A percentile compares a stretch with the other conserved stretches of the same genome.
Conservation (phyloP, 495 filamentous ascomycete genomes). For the Penicillium nucicola region DNA sequence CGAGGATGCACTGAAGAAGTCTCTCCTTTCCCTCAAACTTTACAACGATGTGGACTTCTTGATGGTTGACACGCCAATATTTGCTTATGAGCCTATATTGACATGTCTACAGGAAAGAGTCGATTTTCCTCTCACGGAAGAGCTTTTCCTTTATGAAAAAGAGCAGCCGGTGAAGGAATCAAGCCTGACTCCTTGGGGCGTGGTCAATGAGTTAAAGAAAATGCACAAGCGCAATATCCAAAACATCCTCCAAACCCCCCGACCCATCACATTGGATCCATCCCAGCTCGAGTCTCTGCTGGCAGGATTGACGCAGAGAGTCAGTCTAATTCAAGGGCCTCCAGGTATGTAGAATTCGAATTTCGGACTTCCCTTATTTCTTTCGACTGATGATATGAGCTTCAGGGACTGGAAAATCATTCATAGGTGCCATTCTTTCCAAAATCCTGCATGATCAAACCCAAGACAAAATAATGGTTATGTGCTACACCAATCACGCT, state of each 20-base stretch:
- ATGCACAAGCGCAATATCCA: slow-evolving; percentile 18
- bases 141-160: slow-evolving; percentile 40
- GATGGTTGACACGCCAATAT: slow-evolving; percentile 61
- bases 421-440: slow-evolving; percentile 66
- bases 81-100: slow-evolving; percentile 71
- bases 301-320: slow-evolving; percentile 47
- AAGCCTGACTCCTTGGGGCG: slow-evolving; percentile 11
- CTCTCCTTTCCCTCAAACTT: slow-evolving; percentile 35
- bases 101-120: slow-evolving; percentile 53
- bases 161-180: slow-evolving; percentile 17
- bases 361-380: no score
- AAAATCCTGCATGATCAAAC: slow-evolving; percentile 56
- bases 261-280: slow-evolving; percentile 46
- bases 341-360: no score
- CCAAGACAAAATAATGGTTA: slow-evolving; percentile 54
- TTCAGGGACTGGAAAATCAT: slow-evolving; percentile 76
- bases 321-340: slow-evolving; percentile 72
- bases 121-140: slow-evolving; percentile 50
- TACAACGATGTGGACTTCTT: slow-evolving; percentile 41
- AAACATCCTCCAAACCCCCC: slow-evolving; percentile 23
- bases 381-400: no score
- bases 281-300: slow-evolving; percentile 60
- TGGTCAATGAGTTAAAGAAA: slow-evolving; percentile 21
- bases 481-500: slow-evolving; percentile 70
- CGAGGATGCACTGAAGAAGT: slow-evolving; percentile 36